phyloP scores from a whole-genome alignment of 2,329 filamentous ascomycete genomes.

The Colletotrichum liaoningense region DNA sequence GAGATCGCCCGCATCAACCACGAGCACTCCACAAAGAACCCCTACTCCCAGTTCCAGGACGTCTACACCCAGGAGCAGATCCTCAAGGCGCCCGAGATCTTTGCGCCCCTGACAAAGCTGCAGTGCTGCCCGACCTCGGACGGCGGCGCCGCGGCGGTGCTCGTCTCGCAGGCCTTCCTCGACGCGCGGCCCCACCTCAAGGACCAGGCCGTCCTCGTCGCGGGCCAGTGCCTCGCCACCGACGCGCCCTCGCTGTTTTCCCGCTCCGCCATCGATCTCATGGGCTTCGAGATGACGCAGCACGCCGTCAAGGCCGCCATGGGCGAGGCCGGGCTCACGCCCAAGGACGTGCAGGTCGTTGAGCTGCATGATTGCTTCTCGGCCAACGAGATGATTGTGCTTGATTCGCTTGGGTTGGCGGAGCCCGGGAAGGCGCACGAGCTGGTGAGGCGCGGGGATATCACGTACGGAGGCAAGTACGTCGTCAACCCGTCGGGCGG shows the following conservation, averaged over 20 bases:
- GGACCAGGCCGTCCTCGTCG: conserved; percentile 86
- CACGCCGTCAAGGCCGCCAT: conserved; percentile 77
- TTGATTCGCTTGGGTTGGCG: conserved; percentile 86
- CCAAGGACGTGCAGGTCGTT: conserved; percentile 77
- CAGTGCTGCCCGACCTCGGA: conserved; percentile 98
- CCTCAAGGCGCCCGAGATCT: conserved; percentile 79
- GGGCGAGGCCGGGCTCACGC: conserved; percentile 76
- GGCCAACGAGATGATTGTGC: conserved; percentile 90
- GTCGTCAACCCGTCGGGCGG: conserved; percentile 95
- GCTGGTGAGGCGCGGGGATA: conserved; percentile 86
- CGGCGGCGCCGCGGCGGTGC: conserved; percentile 86
- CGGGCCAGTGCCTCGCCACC: conserved; percentile 88
- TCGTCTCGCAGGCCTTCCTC: conserved; percentile 91
- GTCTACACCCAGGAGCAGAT: conserved; percentile 91
- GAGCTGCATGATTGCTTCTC: conserved; percentile 98
- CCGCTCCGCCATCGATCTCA: conserved; percentile 83
- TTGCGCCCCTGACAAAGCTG: conserved; percentile 92
- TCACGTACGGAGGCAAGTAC: conserved; percentile 88
- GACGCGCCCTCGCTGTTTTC: conserved; percentile 86
- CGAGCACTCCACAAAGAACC: conserved; percentile 89
- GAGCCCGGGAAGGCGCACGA: conserved; percentile 89
- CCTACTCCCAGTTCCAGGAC: conserved; percentile 97
- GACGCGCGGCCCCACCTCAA: conserved; percentile 85
- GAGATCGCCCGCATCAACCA: conserved; percentile 96
- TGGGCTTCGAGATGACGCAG: conserved; percentile 88